A percentile compares a stretch with the other conserved stretches of the same genome.
phyloP scores from a whole-genome alignment of 352 stramenopile genomes.

The Phytophthora capsici region DNA sequence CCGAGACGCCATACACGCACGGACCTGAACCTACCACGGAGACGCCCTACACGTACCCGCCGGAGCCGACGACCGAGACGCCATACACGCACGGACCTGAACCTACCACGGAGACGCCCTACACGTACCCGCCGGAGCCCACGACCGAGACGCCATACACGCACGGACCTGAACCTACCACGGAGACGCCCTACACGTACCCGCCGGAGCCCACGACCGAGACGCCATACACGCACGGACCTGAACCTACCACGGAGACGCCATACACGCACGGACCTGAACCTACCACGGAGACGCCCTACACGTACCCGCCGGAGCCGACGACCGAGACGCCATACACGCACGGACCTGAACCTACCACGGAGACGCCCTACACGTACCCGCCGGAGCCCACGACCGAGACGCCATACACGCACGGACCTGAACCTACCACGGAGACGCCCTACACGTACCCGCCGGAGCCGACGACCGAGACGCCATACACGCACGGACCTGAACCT shows the following conservation, averaged over 20 bases:
- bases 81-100: neutral
- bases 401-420: neutral
- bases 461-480: too few species aligned
- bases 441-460: neutral
- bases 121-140: neutral
- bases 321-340: neutral
- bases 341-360: neutral
- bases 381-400: neutral
- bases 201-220: neutral
- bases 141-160: neutral
- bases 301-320: too few species aligned
- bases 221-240: neutral
- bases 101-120: neutral
- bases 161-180: neutral
- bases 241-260: neutral
- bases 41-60: neutral
- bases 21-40: neutral
- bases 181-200: neutral
- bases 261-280: neutral
- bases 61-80: neutral
- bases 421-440: neutral
- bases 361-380: neutral
- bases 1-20: neutral
- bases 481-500: neutral
- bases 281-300: neutral